These are phyloP conservation scores for Thalassiosira mediterranea DNA, from an alignment of 352 stramenopile species.

Conservation along the genomic window DNA sequence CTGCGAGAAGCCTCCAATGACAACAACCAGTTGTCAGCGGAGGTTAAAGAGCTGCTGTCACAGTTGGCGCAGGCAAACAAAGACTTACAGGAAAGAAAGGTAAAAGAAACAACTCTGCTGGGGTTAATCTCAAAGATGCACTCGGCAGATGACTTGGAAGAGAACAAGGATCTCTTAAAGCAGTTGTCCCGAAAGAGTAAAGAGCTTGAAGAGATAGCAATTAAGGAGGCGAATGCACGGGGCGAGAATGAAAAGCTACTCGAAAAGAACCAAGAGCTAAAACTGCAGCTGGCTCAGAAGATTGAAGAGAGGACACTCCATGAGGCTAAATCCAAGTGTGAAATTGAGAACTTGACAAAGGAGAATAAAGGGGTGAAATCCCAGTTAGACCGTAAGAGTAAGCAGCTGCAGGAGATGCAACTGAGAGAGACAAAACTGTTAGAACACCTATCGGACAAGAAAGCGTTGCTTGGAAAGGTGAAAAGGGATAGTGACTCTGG, in stretches of 20 bases:
- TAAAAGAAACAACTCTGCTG: conserved; percentile 12
- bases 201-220: background rate
- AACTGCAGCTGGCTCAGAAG: conserved; percentile 6
- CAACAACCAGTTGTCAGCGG: background rate
- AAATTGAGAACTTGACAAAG: conserved; percentile 5
- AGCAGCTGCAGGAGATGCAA: conserved; percentile 12
- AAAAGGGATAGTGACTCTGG: background rate
- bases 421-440: conserved; percentile 10
- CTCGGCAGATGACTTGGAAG: conserved; percentile 11
- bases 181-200: background rate
- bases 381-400: conserved; percentile 4
- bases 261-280: conserved; percentile 21
- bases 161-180: conserved; percentile 13
- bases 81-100: conserved; percentile 13
- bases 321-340: background rate
- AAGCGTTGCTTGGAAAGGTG: background rate
- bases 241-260: background rate
- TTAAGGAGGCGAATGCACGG: conserved; percentile 1
- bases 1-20: background rate
- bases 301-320: background rate
- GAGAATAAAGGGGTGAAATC: conserved; percentile 18
- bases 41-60: background rate
- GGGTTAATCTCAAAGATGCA: conserved; percentile 1
- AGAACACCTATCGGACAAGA: conserved; percentile 17
- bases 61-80: conserved; percentile 13